Base-by-base conservation (phyloP, 192 early-diverging fungal genomes). In the Coemansia aciculifera region DNA sequence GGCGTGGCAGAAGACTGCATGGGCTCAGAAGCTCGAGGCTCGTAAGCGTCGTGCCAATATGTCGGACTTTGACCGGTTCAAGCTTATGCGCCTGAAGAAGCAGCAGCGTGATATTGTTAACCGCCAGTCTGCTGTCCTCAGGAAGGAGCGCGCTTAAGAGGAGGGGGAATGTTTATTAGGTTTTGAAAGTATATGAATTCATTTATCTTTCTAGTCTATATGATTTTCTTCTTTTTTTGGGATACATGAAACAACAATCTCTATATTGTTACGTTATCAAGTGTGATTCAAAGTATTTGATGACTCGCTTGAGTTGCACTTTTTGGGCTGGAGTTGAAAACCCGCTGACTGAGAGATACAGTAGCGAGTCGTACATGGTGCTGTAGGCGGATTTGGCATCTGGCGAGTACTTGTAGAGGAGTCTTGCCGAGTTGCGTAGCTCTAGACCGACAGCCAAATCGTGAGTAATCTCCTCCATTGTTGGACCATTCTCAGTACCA, bases 51-150 rank as follows among this genome's bases (percentile, higher is more conserved):
- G 95, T 75, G 87, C 92, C 69, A 75, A 75, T 78, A 84, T 94
- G 75, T 73, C 87, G 48, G 98, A 99, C 87, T 97, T 98, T 86
- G 96, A 98, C 85, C 90, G 98, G 78, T 98, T 98, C 93, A 96
- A 99, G 94, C 69, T 96, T 57, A 87, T 90, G 88, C 86, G 95
- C 84, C 90, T 96, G 81, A 91, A 90, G 87, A 96, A 92, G 88
- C 88, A 95, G 86, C 80, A 77, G 75, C 80, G 80, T 60, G 54
- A 38, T 63, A 72, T 83, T 31, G 75, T 83, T 32, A 69, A 83
- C 63, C 80, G 75, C 69, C 74, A 77, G 63, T 66, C 73, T 62
- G 80, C 80, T 49, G 66, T 72, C 42, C 65, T 83, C 51, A 74
- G 65, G 66, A 83, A 83, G 80, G 75, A 83, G 75, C 75, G 72